Evolutionary conservation across 1,284 basidiomycete species (phyloP), one percentile per base, ranked within the genome.

Genomic region (Tranzscheliella williamsii): DNA sequence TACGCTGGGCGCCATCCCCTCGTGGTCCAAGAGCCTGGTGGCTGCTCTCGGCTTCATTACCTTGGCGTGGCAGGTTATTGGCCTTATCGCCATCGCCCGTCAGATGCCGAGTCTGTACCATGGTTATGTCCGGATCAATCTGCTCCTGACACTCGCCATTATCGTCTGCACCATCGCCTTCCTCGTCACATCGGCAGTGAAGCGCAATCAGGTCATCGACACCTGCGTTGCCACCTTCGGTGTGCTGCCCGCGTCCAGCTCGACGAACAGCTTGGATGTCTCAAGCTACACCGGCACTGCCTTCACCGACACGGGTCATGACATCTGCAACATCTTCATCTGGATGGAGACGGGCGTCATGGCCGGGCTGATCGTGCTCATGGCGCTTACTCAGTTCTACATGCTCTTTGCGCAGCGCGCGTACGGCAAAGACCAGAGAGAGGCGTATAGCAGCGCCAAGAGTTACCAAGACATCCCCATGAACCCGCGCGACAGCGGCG

Each of bases 331-430:
- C 49, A 51, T 71, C 44, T 60, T 75, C 29, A 45, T 71, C 17
- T 77, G 75, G 75, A 61, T 64, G 7, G 70, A 77, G 49, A 63
- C 72, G 12, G 75, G 75, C 24, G 49, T 64, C 22, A 73, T 75
- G 72, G 68, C 50, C 5, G 61, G 67, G 6, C 38, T 77, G 33
- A 56, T 76, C 17, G 42, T 68, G 4, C 31, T 77, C 24, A 57
- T 77, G 38, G 72, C 69, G 4, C 37, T 77, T n/a, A 72, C 52
- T 32, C 72, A 77, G 54, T 58, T 76, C 45, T 77, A 75, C 64
- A 76, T 77, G 75, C 61, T 67, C 53, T 62, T 52, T 42, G 58
- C 64, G 24, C 72, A 73, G 53, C 42, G 62, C 2, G 50, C 55
- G 13, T 77, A 77, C 42, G 75, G 75, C 9, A 48, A 68, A 34